Conservation (phyloP, 345 rosid species). For the Eucalyptus polybractea region DNA sequence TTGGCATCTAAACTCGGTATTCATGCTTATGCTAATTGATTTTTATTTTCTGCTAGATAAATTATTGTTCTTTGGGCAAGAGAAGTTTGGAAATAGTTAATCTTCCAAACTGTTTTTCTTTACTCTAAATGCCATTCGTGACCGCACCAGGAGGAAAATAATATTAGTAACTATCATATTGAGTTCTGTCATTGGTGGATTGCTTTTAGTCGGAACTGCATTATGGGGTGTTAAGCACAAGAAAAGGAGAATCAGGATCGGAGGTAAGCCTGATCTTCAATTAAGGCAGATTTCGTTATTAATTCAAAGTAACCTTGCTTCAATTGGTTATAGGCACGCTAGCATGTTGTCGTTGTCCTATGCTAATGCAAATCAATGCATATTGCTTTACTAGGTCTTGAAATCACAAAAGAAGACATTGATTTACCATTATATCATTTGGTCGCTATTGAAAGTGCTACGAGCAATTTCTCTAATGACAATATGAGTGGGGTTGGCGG, state of each 20-base stretch:
- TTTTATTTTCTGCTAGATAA: too few species aligned
- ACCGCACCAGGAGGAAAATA: too few species aligned
- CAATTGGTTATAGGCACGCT: neutral
- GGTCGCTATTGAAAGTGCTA: constrained; percentile 14
- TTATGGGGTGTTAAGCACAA: neutral
- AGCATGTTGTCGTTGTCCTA: neutral
- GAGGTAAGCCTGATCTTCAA: neutral
- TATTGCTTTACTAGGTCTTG: neutral
- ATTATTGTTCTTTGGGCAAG: too few species aligned
- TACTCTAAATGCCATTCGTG: too few species aligned
- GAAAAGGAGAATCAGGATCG: neutral
- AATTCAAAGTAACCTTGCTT: neutral
- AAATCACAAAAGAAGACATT: neutral
- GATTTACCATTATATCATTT: constrained; percentile 21
- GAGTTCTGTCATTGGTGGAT: neutral
- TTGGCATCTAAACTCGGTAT: too few species aligned
- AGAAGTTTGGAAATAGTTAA: too few species aligned
- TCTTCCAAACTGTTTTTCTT: too few species aligned
- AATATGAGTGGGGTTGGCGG: constrained; percentile 39
- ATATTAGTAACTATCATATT: neutral
- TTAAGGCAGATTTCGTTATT: neutral
- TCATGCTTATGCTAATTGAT: too few species aligned
- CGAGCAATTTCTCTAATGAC: constrained; percentile 12
- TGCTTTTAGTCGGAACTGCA: neutral
- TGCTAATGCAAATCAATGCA: neutral